phyloP scores from a whole-genome alignment of 1,284 basidiomycete genomes.

The Cutaneotrichosporon sp. region DNA sequence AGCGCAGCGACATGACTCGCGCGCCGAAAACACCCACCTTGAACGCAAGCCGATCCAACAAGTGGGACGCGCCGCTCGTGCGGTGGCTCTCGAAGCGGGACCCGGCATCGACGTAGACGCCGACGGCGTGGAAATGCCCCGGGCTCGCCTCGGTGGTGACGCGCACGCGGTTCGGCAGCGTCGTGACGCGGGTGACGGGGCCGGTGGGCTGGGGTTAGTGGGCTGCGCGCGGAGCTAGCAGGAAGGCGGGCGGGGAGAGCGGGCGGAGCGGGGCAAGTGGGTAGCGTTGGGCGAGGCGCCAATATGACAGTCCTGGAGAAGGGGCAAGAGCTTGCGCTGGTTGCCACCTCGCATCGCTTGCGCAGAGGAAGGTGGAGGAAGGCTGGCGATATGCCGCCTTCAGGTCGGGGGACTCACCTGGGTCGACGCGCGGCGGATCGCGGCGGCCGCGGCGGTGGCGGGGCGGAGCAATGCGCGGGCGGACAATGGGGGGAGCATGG shows the following conservation, averaged over 20 bases:
- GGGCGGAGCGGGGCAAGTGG: neutral
- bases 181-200: slow-evolving; percentile 61
- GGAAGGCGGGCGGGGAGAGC: too few relatives aligned
- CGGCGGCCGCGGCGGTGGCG: neutral
- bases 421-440: slow-evolving; percentile 14
- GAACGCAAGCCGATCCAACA: slow-evolving; percentile 93
- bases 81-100: slow-evolving; percentile 82
- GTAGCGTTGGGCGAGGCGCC: neutral
- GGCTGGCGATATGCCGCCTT: too few relatives aligned
- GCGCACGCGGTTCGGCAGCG: slow-evolving; percentile 85
- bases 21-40: slow-evolving; percentile 64
- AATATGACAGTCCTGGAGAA: too few relatives aligned
- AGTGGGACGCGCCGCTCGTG: slow-evolving; percentile 83
- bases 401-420: too few relatives aligned
- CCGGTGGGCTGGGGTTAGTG: slow-evolving; percentile 7
- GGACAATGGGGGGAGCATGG: slow-evolving; percentile 20
- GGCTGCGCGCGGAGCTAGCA: too few relatives aligned
- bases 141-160: slow-evolving; percentile 90
- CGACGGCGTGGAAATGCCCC: slow-evolving; percentile 92
- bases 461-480: slow-evolving; percentile 12
- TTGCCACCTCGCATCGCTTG: neutral
- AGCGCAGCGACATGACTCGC: neutral
- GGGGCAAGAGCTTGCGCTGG: too few relatives aligned
- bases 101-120: slow-evolving; percentile 91
- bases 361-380: too few relatives aligned